phyloP scores from a whole-genome alignment of 345 rosid species.

The Eucalyptus curtisii region DNA sequence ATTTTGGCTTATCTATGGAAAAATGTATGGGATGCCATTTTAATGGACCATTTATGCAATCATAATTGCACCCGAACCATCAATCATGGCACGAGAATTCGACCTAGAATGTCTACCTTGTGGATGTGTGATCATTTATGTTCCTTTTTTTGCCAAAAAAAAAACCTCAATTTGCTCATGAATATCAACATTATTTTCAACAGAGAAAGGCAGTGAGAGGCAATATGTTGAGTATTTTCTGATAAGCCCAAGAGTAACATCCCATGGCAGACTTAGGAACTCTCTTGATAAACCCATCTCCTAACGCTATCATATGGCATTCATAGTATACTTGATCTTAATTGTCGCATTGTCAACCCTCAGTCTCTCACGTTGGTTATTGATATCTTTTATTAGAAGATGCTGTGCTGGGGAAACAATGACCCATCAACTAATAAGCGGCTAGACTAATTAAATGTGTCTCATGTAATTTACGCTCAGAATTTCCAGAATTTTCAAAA shows the following conservation, averaged over 20 bases:
- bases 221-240: neutral
- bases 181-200: neutral
- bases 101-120: neutral
- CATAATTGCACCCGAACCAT: neutral
- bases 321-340: neutral
- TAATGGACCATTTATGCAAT: neutral
- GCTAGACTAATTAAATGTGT: neutral
- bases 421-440: neutral
- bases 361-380: neutral
- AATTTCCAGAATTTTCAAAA: too few relatives aligned
- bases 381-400: neutral
- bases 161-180: neutral
- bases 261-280: too few relatives aligned
- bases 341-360: neutral
- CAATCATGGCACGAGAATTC: neutral
- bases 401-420: neutral
- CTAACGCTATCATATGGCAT: neutral
- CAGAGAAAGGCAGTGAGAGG: neutral
- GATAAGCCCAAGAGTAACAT: too few relatives aligned
- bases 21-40: neutral
- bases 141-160: too few relatives aligned
- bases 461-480: too few relatives aligned
- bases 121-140: neutral
- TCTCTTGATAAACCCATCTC: too few relatives aligned
- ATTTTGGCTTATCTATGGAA: neutral